Conservation (phyloP, 352 stramenopile genomes). For the Elongisporangium undulatum region DNA sequence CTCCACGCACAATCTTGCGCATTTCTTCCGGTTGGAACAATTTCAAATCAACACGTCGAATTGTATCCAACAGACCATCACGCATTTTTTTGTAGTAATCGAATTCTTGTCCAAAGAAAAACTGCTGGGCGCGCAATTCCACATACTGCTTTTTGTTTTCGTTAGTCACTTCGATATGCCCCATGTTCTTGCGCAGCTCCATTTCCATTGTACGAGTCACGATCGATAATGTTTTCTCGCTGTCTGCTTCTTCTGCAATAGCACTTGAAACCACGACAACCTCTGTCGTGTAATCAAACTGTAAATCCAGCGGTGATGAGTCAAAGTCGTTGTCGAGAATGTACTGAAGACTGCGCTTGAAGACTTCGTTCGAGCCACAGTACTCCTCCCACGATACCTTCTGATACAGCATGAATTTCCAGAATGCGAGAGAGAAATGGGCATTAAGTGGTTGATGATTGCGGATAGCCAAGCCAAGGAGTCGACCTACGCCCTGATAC, state of each 20-base stretch:
- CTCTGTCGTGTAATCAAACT: conserved; percentile 61
- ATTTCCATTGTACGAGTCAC: conserved; percentile 49
- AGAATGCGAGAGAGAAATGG: conserved; percentile 58
- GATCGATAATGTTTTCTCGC: conserved; percentile 8
- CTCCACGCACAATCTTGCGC: conserved; percentile 36
- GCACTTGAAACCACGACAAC: conserved; percentile 26
- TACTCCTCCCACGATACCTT: conserved; percentile 56
- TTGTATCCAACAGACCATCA: conserved; percentile 55
- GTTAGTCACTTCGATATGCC: conserved; percentile 47
- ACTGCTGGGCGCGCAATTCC: conserved; percentile 45
- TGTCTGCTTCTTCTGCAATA: neutral
- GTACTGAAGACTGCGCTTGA: conserved; percentile 58
- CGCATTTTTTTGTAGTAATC: conserved; percentile 57
- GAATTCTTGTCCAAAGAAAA: conserved; percentile 58
- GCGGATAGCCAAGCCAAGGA: conserved; percentile 66
- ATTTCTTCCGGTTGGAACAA: conserved; percentile 60
- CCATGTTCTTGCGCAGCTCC: conserved; percentile 35
- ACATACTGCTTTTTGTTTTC: conserved; percentile 68
- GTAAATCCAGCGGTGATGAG: conserved; percentile 40
- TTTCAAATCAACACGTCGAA: conserved; percentile 41
- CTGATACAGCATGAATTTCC: conserved; percentile 59
- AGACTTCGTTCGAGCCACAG: conserved; percentile 46
- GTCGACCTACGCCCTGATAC: conserved; percentile 54
- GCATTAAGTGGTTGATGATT: conserved; percentile 60
- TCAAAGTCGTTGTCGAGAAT: conserved; percentile 69